These are phyloP conservation scores for Chaetomium sp. DNA, from an alignment of 2,329 filamentous ascomycete species.

Conservation along the genomic window DNA sequence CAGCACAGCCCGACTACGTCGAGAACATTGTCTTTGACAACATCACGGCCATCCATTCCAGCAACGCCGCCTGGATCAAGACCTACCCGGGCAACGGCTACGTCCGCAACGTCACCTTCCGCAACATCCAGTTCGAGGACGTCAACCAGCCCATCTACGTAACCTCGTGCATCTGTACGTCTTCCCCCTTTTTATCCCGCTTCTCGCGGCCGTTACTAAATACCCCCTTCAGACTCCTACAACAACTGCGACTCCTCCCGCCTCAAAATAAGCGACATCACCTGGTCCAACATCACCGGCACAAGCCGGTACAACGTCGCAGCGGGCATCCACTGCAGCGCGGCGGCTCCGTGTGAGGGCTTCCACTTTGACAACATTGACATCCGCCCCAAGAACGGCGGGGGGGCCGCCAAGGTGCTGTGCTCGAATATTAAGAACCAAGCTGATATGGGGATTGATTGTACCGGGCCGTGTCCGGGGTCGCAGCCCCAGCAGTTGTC, in stretches of 20 bases:
- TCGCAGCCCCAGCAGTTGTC: constrained; percentile 34
- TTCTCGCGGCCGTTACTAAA: neutral
- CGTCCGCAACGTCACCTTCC: constrained; percentile 39
- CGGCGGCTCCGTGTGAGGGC: constrained; percentile 36
- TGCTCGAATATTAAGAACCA: constrained; percentile 38
- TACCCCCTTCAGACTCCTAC: constrained; percentile 24
- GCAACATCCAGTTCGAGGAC: constrained; percentile 34
- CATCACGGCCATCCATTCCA: constrained; percentile 32
- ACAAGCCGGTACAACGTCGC: constrained; percentile 44
- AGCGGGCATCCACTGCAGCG: constrained; percentile 39
- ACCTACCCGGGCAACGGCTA: constrained; percentile 35
- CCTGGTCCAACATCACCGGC: constrained; percentile 44
- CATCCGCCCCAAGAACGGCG: constrained; percentile 37
- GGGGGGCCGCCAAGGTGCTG: constrained; percentile 33
- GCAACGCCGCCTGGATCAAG: constrained; percentile 39
- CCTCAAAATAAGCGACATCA: constrained; percentile 40
- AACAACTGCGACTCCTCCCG: constrained; percentile 35
- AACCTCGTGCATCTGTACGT: constrained; percentile 36
- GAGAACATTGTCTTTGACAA: constrained; percentile 34
- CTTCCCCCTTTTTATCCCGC: neutral
- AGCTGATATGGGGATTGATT: constrained; percentile 29
- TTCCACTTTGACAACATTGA: constrained; percentile 41
- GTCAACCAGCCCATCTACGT: constrained; percentile 46
- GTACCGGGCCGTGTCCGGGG: constrained; percentile 33
- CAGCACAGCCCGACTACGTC: constrained; percentile 31